Conservation (phyloP, 2,329 filamentous ascomycete genomes). For the Nemania sp. region DNA sequence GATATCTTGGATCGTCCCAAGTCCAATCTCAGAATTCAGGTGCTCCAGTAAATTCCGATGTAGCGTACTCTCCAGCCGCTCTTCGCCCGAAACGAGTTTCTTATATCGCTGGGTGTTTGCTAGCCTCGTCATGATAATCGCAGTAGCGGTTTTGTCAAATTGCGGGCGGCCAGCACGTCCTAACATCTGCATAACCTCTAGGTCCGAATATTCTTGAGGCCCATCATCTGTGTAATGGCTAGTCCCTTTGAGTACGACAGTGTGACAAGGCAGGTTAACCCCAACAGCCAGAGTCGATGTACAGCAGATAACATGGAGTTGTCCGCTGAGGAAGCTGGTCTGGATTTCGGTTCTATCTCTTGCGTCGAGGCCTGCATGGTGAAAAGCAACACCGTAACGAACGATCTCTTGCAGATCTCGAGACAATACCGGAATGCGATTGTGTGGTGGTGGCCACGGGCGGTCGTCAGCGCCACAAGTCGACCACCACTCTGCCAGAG, state of each 20-base stretch:
- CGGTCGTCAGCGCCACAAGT: slow-evolving; percentile 54
- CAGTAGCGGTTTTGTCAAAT: slow-evolving; percentile 75
- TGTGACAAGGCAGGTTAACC: slow-evolving; percentile 81
- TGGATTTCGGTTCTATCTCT: slow-evolving; percentile 70
- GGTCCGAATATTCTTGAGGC: slow-evolving; percentile 73
- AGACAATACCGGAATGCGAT: slow-evolving; percentile 56
- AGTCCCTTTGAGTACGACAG: slow-evolving; percentile 83
- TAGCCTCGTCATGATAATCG: slow-evolving; percentile 78
- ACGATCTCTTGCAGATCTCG: slow-evolving; percentile 60
- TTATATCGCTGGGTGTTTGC: slow-evolving; percentile 70
- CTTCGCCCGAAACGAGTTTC: slow-evolving; percentile 72
- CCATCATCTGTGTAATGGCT: slow-evolving; percentile 64
- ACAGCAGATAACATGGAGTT: slow-evolving; percentile 83
- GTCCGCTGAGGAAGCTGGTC: slow-evolving; percentile 67
- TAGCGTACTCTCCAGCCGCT: slow-evolving; percentile 76
- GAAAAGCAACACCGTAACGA: slow-evolving; percentile 71
- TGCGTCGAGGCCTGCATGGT: slow-evolving; percentile 75
- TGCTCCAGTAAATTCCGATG: slow-evolving; percentile 82
- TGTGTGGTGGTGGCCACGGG: slow-evolving; percentile 66
- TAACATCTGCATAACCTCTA: slow-evolving; percentile 91
- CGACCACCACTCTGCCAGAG: slow-evolving; percentile 69
- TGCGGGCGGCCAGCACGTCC: slow-evolving; percentile 83
- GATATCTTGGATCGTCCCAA: slow-evolving; percentile 71
- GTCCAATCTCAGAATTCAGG: slow-evolving; percentile 79
- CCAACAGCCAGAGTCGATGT: slow-evolving; percentile 85